Evolutionary conservation across 1,139 yeast species (phyloP), one percentile per base, ranked within the genome.

Genomic region (Suhomyces bolitotheri): DNA sequence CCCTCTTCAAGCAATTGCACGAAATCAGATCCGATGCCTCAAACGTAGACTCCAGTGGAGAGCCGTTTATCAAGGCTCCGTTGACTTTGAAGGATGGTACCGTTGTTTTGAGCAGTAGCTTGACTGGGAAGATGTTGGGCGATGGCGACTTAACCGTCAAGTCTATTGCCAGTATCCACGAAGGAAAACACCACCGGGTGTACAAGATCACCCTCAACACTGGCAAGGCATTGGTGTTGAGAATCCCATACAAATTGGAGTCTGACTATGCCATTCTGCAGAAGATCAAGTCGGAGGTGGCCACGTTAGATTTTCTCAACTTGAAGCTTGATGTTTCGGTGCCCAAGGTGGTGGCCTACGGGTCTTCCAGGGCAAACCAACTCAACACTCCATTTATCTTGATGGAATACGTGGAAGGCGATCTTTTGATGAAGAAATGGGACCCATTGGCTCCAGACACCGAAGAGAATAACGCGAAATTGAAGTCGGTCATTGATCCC

Each of bases 151-250:
- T 80, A 22, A 62, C 68, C 27, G 70, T 88, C 51, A 81, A 79
- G 54, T 80, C 89, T 32, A 79, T 92, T 55, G 79, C 87, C 39
- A 83, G 95, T 43, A 73, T 88, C 43, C 96, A 88, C 53, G 97
- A 92, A 60, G 97, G 97, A 38, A 88, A 87, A 61, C 96, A 88
- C 55, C 92, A 92, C 63, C 76, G 96, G 56, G 69, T 90, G 38
- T 92, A 89, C 62, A 78, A 82, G 53, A 65, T 88, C 22, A 76
- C 78, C 14, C 68, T 89, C 39, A 73, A 76, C 40, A 75, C 82
- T 33, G 81, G 72, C 6, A 80, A 78, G 46, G 64, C 75, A 9
- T 80, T 84, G 46, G 78, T 87, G 15, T 71, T 92, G 57, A 77
- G 97, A 59, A 76, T 92, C 38, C 97, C 98, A 10, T 92, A 92